A percentile compares a stretch with the other conserved stretches of the same genome.
These are phyloP conservation scores for Pseudogymnoascus sp. DNA, from an alignment of 2,329 filamentous ascomycete species.

Conservation along the genomic window DNA sequence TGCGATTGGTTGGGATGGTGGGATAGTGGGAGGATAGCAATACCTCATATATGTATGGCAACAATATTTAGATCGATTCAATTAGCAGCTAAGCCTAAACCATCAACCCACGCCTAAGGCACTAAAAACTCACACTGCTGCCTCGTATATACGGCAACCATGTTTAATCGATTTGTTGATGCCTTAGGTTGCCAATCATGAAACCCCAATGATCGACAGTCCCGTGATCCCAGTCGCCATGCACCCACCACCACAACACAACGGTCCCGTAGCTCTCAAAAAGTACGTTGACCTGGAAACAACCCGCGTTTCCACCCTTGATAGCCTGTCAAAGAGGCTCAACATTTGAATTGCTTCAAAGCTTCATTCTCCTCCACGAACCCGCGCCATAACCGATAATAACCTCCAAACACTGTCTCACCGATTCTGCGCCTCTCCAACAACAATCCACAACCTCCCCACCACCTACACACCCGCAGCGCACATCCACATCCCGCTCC, in stretches of 20 bases:
- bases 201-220: neutral
- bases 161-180: neutral
- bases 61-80: no score
- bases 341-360: neutral
- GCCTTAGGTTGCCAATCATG: neutral
- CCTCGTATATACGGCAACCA: neutral
- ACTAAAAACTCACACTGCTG: no score
- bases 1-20: neutral
- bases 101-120: no score
- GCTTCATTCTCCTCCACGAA: neutral
- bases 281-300: neutral
- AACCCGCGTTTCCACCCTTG: neutral
- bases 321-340: neutral
- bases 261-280: neutral
- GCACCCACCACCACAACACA: neutral
- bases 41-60: no score
- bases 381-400: neutral
- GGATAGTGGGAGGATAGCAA: neutral
- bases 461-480: neutral
- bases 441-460: neutral
- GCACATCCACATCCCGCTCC: neutral
- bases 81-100: no score
- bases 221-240: neutral
- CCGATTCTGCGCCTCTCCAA: neutral
- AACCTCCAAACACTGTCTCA: neutral